These are phyloP conservation scores for Senna tora DNA, from an alignment of 306 rosid species.

Conservation along the genomic window DNA sequence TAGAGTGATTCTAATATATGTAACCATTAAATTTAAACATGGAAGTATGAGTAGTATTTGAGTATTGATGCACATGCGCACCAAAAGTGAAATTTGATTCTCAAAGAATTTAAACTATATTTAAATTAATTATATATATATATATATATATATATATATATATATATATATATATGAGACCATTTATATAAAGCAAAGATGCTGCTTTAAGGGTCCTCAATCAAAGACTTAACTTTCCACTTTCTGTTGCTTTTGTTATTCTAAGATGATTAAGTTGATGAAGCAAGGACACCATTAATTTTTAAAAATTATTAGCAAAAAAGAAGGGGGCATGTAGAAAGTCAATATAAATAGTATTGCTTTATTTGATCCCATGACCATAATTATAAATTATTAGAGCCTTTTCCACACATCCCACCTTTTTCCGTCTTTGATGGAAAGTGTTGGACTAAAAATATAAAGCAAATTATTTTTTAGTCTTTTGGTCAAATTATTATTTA, in stretches of 20 bases:
- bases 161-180: neutral
- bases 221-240: neutral
- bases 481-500: too few relatives aligned
- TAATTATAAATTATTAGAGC: neutral
- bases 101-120: neutral
- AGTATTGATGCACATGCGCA: neutral
- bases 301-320: neutral
- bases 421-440: neutral
- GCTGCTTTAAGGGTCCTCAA: conserved; percentile 1
- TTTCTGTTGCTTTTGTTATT: neutral
- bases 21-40: neutral
- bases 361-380: neutral
- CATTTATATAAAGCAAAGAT: conserved; percentile 3
- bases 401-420: neutral
- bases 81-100: conserved; percentile 7
- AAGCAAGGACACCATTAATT: neutral
- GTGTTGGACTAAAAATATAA: neutral
- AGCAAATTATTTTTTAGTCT: too few relatives aligned
- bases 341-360: neutral
- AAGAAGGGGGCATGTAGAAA: neutral
- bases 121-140: too few relatives aligned
- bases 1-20: neutral
- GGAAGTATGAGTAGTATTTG: neutral
- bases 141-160: neutral
- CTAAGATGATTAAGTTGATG: neutral